phyloP scores from a whole-genome alignment of 129 eudicot species.

The Mikania micrantha region DNA sequence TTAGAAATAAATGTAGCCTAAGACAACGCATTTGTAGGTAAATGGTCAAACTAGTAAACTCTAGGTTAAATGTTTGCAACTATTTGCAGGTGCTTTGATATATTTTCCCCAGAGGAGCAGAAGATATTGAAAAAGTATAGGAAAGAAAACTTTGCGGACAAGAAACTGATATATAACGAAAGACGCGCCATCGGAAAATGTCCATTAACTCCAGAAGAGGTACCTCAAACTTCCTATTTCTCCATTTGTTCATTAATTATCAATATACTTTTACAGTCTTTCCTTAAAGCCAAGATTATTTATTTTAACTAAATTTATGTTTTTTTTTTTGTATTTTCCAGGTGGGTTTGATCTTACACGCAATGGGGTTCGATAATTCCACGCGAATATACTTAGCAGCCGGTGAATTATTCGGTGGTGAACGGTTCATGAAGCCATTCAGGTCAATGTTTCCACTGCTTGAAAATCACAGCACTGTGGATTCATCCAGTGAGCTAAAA shows the following conservation, averaged over 20 bases:
- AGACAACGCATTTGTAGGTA: background rate
- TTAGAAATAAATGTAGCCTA: background rate
- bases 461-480: constrained; percentile 77
- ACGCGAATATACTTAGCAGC: constrained; percentile 91
- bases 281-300: background rate
- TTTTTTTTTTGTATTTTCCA: constrained; percentile 18
- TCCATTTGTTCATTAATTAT: background rate
- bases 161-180: constrained; percentile 60
- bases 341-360: constrained; percentile 81
- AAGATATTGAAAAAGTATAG: constrained; percentile 61
- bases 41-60: background rate
- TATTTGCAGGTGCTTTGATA: constrained; percentile 80
- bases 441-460: constrained; percentile 81
- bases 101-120: constrained; percentile 74
- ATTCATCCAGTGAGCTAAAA: constrained; percentile 58
- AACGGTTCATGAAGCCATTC: constrained; percentile 88
- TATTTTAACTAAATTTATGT: background rate
- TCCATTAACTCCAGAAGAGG: constrained; percentile 98
- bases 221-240: constrained; percentile 11
- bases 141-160: constrained; percentile 69
- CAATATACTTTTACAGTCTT: background rate
- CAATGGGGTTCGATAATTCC: constrained; percentile 80
- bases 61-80: background rate
- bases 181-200: constrained; percentile 96
- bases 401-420: constrained; percentile 97